These are phyloP conservation scores for Dioscorea zingiberensis DNA, from an alignment of 106 monocot species.

Conservation along the genomic window DNA sequence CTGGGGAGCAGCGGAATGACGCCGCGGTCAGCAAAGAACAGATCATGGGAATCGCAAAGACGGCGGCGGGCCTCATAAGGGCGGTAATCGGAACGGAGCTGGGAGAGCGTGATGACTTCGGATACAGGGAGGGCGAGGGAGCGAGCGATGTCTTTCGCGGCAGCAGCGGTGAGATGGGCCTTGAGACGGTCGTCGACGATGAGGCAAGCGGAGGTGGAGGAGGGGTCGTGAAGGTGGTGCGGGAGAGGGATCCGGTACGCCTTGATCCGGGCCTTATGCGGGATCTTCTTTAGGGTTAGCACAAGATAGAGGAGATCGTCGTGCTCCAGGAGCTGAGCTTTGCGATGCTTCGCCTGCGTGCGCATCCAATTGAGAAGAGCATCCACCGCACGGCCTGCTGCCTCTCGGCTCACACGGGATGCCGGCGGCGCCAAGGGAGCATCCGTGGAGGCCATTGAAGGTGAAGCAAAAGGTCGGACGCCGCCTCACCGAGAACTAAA, in stretches of 20 bases:
- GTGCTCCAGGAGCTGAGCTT: slow-evolving; percentile 28
- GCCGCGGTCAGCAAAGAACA: slow-evolving; percentile 45
- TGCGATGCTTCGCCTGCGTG: slow-evolving; percentile 3
- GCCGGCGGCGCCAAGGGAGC: neutral
- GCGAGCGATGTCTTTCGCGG: slow-evolving; percentile 8
- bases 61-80: slow-evolving; percentile 27
- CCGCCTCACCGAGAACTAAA: no score
- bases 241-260: slow-evolving; percentile 46
- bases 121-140: slow-evolving; percentile 20
- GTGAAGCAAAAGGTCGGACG: neutral
- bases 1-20: slow-evolving; percentile 31
- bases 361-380: slow-evolving; percentile 30
- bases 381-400: slow-evolving; percentile 15
- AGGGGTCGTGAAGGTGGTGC: slow-evolving; percentile 25
- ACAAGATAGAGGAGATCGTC: slow-evolving; percentile 33
- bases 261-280: slow-evolving; percentile 23
- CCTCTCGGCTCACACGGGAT: slow-evolving; percentile 4
- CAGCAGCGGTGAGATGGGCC: slow-evolving; percentile 10
- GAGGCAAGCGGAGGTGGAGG: slow-evolving; percentile 31
- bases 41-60: slow-evolving; percentile 30
- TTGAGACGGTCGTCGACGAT: slow-evolving; percentile 29
- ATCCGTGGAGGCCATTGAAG: neutral
- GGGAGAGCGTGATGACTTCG: slow-evolving; percentile 26
- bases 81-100: slow-evolving; percentile 33
- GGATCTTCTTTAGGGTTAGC: slow-evolving; percentile 36